These are phyloP conservation scores for Chlorella ohadii DNA, from an alignment of 139 green algal genomes.

Conservation along the genomic window DNA sequence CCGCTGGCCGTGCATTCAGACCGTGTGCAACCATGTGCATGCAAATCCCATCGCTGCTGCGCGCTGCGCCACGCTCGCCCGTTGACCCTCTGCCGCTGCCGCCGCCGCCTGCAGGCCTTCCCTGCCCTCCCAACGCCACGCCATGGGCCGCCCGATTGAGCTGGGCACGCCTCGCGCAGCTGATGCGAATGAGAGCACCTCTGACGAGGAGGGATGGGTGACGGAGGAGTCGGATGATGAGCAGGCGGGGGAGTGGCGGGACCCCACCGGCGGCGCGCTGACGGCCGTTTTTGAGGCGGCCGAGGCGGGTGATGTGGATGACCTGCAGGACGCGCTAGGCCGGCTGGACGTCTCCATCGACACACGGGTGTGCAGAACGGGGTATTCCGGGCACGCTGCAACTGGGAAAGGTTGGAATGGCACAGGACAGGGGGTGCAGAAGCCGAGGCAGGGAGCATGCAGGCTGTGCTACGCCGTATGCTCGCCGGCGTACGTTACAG, in stretches of 20 bases:
- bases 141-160: slow-evolving; percentile 26
- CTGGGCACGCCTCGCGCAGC: background rate
- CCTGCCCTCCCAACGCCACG: too few species aligned
- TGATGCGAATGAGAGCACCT: slow-evolving; percentile 3
- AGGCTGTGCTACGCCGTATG: too few species aligned
- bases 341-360: slow-evolving; percentile 28
- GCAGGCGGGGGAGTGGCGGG: slow-evolving; percentile 12
- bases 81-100: background rate
- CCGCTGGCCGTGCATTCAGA: too few species aligned
- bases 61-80: too few species aligned
- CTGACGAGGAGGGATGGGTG: slow-evolving; percentile 12
- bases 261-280: slow-evolving; percentile 12
- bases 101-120: background rate
- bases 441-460: too few species aligned
- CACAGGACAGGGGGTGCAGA: too few species aligned
- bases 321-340: slow-evolving; percentile 21
- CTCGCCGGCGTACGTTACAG: too few species aligned
- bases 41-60: too few species aligned
- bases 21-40: too few species aligned
- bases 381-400: too few species aligned
- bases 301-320: slow-evolving; percentile 24
- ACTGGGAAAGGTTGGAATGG: too few species aligned
- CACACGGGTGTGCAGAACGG: slow-evolving; percentile 17
- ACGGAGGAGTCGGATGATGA: background rate
- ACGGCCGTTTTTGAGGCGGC: slow-evolving; percentile 23